Evolutionary conservation across 2,329 filamentous ascomycete genomes (phyloP), one percentile per base, ranked within the genome.

Genomic region (Xylaria multiplex): DNA sequence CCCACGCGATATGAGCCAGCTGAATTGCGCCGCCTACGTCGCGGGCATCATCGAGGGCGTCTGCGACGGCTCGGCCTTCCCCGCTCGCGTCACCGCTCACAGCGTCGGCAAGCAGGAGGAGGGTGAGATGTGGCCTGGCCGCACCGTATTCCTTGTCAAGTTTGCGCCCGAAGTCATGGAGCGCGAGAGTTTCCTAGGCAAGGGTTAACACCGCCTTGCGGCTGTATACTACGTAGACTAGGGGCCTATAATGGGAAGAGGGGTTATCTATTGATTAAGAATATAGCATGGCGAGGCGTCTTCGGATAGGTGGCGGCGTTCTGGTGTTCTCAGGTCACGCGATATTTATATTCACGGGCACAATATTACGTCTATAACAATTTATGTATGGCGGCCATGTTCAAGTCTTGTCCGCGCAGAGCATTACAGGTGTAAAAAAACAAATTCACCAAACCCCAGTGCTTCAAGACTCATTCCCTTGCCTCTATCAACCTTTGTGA

Each of bases 1-100:
- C 59, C 96, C 96, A 16, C 91, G 91, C 75, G 96, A 99, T 81
- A 97, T 99, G 92, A 93, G 88, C 80, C 92, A 96, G 86, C 85
- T 99, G 75, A 98, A 97, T 79, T 97, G 95, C 80, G 96, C 95
- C 19, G 96, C 96, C 9, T 99, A 92, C 77, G 93, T 97, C 22
- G 96, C 96, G 0, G 96, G 96, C 19, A 91, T 99, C 69, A 90
- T 99, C 63, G 96, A 99, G 84, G 96, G 96, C 24, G 90, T 97
- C 11, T 97, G 96, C 79, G 96, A 98, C 80, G 95, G 93, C 8
- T 93, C 92, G 48, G 94, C 91, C 6, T 97, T 97, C 77, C 89
- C 91, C 53, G 95, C 93, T 0, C 90, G 91, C 69, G 96, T 98
- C 22, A 96, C 91, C 65, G 95, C 96, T 71, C 96, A 99, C 78